Evolutionary conservation across 2,329 filamentous ascomycete genomes (phyloP), one percentile per base, ranked within the genome.

Genomic region (Zymoseptoria pseudotritici): DNA sequence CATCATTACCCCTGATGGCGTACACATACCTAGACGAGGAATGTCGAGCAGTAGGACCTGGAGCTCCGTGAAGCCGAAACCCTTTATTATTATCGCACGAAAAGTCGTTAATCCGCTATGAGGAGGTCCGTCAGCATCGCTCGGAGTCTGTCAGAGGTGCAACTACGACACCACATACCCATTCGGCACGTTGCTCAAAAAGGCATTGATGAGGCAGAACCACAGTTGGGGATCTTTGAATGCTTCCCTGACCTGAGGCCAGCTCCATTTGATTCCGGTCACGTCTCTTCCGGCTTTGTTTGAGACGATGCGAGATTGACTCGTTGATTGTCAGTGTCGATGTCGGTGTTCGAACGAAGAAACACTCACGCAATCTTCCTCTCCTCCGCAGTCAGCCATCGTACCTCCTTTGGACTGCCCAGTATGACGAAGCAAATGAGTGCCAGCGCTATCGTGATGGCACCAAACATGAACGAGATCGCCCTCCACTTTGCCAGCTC

Each of bases 21-120:
- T 24, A 24, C 4, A 53, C 58, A 19, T 55, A 64, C 66, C 65
- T 22, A 67, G 69, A 50, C 70, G 67, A 7, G 69, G 70, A 31
- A 70, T 70, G 19, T 72, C 72, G 9, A 74, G 66, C 2, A 75
- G 68, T 20, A 74, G 66, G 19, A 73, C 71, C 55, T 75, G 63
- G 2, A 73, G 67, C 51, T 72, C 63, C 1, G 67, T 66, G 58
- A 70, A 70, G 50, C 67, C 68, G 50, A 70, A 70, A 19, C 57
- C 63, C 2, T 65, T 67, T 49, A 64, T 63, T 55, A 69, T 68
- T 53, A 70, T 69, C 26, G 59, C 60, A 6, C 66, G 63, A 53
- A 70, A 70, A 0, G 67, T 69, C 0, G 66, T 70, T 3, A 70
- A 56, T 13, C 62, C 67, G 7, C 65, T 66, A 52, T 4, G 4